These are phyloP conservation scores for Trichomonas gallinae DNA, from an alignment of 208 protist genomes.

Conservation along the genomic window DNA sequence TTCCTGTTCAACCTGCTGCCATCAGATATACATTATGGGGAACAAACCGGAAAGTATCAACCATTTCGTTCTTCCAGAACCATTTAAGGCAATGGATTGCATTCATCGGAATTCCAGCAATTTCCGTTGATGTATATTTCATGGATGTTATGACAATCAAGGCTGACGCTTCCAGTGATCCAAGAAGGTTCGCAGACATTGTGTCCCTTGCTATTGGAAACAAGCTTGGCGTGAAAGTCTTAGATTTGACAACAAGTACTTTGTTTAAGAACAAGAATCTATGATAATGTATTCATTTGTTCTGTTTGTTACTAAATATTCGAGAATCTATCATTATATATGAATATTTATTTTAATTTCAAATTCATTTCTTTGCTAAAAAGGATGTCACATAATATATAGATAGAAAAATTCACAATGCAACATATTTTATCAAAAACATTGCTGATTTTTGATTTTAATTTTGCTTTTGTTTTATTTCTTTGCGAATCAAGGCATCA, in stretches of 20 bases:
- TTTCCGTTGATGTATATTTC: background rate
- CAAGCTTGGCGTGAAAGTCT: background rate
- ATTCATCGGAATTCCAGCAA: background rate
- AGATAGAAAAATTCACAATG: too few species aligned
- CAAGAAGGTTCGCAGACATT: background rate
- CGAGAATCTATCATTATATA: too few species aligned
- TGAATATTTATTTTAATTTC: too few species aligned
- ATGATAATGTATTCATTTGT: background rate
- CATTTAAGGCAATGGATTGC: background rate
- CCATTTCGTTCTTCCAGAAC: background rate
- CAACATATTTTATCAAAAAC: too few species aligned
- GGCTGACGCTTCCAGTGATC: background rate
- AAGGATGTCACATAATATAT: too few species aligned
- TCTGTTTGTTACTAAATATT: background rate
- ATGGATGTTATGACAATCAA: background rate
- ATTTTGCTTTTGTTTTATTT: too few species aligned
- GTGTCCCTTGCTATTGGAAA: background rate
- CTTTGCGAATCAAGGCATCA: too few species aligned
- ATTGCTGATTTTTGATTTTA: too few species aligned
- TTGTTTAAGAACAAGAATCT: background rate
- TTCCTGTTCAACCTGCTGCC: background rate
- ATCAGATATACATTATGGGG: background rate
- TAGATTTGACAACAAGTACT: background rate
- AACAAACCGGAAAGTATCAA: background rate
- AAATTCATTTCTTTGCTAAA: too few species aligned